Evolutionary conservation across 441 rosid species (phyloP), one percentile per base, ranked within the genome.

Genomic region (Erodium texanum): DNA sequence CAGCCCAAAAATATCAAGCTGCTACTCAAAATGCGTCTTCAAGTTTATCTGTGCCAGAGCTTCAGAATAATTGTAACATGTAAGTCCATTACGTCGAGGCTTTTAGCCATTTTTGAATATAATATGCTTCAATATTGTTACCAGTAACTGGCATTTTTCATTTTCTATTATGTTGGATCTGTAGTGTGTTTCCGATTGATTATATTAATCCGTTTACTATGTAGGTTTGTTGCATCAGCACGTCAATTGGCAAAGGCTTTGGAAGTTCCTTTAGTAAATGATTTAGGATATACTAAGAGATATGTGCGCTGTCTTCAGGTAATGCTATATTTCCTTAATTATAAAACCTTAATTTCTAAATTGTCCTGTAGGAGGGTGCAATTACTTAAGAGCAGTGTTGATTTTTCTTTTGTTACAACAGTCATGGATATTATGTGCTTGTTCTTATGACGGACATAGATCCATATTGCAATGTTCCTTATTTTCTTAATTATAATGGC

Each of bases 271-370:
- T 76, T 90, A 72, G 98, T 95, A 62, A 95, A 95, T 82, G 99
- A 95, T 86, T 86, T 95, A 69, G 99, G 99, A 56, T 95, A 95
- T 73, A 92, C 99, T 10, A 95, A 95, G 80, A 85, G 97, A 92
- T 95, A 90, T 70, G 89, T 95, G 23, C 86, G 99, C 70, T 95
- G 98, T 74, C 92, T 95, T 76, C 98, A 95, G 98, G 99, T 95
- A 72, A 74, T 71, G 64, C 54, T 59, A 27, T 68, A 48, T 50
- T 50, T 50, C n/a, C 20, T 15, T 15, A 10, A 43, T 43, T 10
- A 43, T 15, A 43, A 43, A 43, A 2, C 50, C 50, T 11, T 1
- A 43, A 15, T 43, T 43, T 43, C 50, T 3, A 43, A 43, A 14
- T 43, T 14, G 3, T 14, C 50, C 50, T 43, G 1, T 43, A 9